These are phyloP conservation scores for Teunomyces stri DNA, from an alignment of 805 yeast species.

Conservation along the genomic window DNA sequence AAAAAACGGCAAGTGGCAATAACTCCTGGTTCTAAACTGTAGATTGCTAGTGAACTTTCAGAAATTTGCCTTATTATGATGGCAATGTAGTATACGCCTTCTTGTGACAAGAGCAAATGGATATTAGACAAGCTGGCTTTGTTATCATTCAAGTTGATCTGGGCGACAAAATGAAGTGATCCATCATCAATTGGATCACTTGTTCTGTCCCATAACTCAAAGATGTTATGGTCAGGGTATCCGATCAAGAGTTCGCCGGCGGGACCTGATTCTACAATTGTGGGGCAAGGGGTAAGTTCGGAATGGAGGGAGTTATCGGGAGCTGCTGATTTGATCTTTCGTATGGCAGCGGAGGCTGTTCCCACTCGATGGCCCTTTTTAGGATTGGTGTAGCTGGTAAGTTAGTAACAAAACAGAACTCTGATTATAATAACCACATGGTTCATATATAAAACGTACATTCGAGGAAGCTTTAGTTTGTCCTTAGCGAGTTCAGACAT, in stretches of 20 bases:
- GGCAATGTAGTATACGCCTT: neutral
- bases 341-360: slow-evolving; percentile 42
- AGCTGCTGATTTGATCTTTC: slow-evolving; percentile 34
- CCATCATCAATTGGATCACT: slow-evolving; percentile 21
- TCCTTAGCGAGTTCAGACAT: slow-evolving; percentile 15
- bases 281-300: neutral
- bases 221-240: slow-evolving; percentile 13
- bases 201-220: slow-evolving; percentile 39
- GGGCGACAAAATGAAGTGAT: slow-evolving; percentile 18
- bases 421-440: neutral
- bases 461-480: slow-evolving; percentile 21
- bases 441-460: slow-evolving; percentile 14
- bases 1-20: neutral
- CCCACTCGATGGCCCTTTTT: slow-evolving; percentile 38
- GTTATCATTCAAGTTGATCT: neutral
- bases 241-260: slow-evolving; percentile 32
- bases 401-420: slow-evolving; percentile 10
- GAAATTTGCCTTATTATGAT: neutral
- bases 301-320: neutral
- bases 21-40: neutral
- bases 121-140: neutral
- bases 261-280: slow-evolving; percentile 23
- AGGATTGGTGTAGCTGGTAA: slow-evolving; percentile 27
- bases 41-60: neutral
- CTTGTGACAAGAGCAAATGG: neutral